Evolutionary conservation across 305 asterid species (phyloP), one percentile per base, ranked within the genome.

Genomic region (Plantago lanceolata): DNA sequence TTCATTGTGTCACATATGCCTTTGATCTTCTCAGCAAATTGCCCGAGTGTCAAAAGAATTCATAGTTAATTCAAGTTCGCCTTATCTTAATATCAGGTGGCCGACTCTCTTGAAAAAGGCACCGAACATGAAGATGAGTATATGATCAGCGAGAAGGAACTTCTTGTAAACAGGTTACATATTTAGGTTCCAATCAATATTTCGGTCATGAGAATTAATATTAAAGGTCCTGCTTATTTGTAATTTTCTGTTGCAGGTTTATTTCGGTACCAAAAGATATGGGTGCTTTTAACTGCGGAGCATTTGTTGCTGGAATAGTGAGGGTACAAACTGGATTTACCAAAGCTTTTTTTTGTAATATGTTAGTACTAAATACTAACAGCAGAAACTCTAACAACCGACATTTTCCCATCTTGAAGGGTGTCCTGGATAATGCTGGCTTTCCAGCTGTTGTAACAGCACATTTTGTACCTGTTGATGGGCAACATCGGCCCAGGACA

Each of bases 111-210:
- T 35, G 96, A 92, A 80, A 89, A 91, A 82, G 95, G 98, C 59
- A 91, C 98, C 19, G 98, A 91, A 76, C 98, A 91, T 64, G 98
- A 91, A 83, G 98, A 86, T 71, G 98, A 91, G 84, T 91, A 88
- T 72, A 88, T 91, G 98, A 91, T 91, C 74, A 91, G 98, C 67
- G 96, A 91, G 79, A 91, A 86, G 74, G 98, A 91, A 82, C 98
- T 91, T 72, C 85, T 91, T 57, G 94, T 91, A 68, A 91, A 91
- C 77, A 83, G 96, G 98, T 91, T 29, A 61, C 28, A 72, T 50
- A 18, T 63, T 43, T 65, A 55, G 57, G 28, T 50, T 4, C 26
- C 19, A 6, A 7, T 68, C 35, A 3, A 4, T 16, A 11, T 53
- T 24, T 24, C 28, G 63, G 18, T 79, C 49, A 37, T 66, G 37